Base-by-base conservation (phyloP, 164 flowering plant species). In the Magnolia changhungtana region DNA sequence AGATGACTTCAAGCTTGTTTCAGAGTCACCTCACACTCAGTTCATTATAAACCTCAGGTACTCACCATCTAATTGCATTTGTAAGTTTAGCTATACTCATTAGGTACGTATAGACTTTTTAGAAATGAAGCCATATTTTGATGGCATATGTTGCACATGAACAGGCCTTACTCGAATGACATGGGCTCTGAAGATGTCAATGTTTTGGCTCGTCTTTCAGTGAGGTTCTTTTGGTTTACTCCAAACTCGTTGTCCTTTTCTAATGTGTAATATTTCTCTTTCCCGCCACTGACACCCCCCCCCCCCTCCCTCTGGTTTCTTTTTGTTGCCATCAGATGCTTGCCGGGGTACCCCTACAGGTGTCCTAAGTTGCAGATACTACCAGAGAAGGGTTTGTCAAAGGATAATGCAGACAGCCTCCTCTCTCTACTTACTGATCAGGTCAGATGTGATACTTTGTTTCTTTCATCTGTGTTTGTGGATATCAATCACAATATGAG, bases 291-390 rank as follows among this genome's bases (percentile, higher is more conserved):
- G 16, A 24, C 37, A 75, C 7, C 59, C 58, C 45, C 20, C 18
- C 31, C 29, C 69, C 18, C 71, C 5, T 8, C 74, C 8, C 5
- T 8, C 74, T 8, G 61, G 69, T 74, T 14, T 49, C 3, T 49
- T 64, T 49, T 59, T 74, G n/a, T 20, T 16, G 27, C 51, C 8
- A 19, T 49, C 79, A 96, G 99, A 83, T 94, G 86, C 82, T 75
- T 92, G 74, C 96, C 95, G 0, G 99, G 99, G 55, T 96, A 96
- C 84, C 99, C 99, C 72, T 85, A 82, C 87, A 96, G 92, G 88
- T 89, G 90, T 65, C 98, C 99, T 6, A 94, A 88, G 84, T 80
- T 96, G 80, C 91, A 87, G 79, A 84, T 96, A 78, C 83, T 84
- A 66, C 90, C 98, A 71, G 98, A 89, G 80, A 82, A 84, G 79